Evolutionary conservation across 1,284 basidiomycete genomes (phyloP).

Genomic region (Veloporphyrellus conicus): DNA sequence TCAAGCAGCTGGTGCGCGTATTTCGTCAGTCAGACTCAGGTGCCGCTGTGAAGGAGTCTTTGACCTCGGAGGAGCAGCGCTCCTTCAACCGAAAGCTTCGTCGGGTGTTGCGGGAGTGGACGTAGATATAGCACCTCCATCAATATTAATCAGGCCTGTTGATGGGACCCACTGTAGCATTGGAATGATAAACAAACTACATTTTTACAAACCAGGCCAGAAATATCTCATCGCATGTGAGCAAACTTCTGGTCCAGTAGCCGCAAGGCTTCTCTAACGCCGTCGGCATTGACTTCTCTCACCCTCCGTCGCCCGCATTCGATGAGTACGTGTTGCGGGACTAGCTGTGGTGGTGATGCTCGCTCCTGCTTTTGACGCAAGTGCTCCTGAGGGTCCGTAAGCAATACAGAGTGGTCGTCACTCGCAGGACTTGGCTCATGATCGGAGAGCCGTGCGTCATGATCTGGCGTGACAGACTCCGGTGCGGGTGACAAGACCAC

Average conservation of each 20-base stretch:
- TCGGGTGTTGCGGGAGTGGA: slow-evolving; percentile 24
- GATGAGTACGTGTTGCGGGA: slow-evolving; percentile 56
- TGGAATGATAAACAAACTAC: slow-evolving; percentile 5
- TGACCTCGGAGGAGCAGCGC: slow-evolving; percentile 30
- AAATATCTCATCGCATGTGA: slow-evolving; percentile 25
- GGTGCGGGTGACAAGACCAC: slow-evolving; percentile 62
- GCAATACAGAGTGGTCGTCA: slow-evolving; percentile 37
- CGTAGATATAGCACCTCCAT: slow-evolving; percentile 5
- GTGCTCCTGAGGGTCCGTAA: slow-evolving; percentile 52
- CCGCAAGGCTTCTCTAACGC: slow-evolving; percentile 73
- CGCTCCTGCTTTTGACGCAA: slow-evolving; percentile 46
- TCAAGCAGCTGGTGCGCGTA: slow-evolving; percentile 42
- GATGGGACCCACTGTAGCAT: neutral
- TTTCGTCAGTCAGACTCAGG: slow-evolving; percentile 36
- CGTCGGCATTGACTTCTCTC: slow-evolving; percentile 72
- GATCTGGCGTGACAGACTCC: slow-evolving; percentile 46
- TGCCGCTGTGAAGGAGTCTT: slow-evolving; percentile 3
- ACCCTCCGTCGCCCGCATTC: slow-evolving; percentile 59
- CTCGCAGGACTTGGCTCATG: slow-evolving; percentile 10
- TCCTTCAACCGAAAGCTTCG: slow-evolving; percentile 32
- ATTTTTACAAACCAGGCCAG: slow-evolving; percentile 1
- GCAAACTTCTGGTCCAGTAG: slow-evolving; percentile 71
- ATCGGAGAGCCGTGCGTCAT: slow-evolving; percentile 22
- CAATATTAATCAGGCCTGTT: no score
- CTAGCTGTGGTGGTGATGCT: slow-evolving; percentile 47